phyloP scores from a whole-genome alignment of 2,329 filamentous ascomycete genomes.

The Colletotrichum musicola region DNA sequence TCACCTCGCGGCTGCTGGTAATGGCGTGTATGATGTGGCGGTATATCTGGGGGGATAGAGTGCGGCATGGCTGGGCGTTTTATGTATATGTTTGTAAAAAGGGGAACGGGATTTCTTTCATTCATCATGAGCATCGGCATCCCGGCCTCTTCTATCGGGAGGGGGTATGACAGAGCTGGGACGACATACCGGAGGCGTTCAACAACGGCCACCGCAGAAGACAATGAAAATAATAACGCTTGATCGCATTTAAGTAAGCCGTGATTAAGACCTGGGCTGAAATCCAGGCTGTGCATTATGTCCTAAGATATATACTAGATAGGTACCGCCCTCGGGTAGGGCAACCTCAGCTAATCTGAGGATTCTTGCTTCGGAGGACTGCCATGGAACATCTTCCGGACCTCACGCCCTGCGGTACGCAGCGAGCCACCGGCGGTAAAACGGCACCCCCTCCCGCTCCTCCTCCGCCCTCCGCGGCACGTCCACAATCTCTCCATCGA shows the following conservation, averaged over 20 bases:
- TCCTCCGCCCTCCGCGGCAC: constrained; percentile 14
- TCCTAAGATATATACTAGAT: too few relatives aligned
- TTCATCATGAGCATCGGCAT: constrained; percentile 36
- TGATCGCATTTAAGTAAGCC: neutral
- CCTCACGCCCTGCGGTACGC: neutral
- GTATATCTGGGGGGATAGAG: neutral
- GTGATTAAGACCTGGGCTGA: too few relatives aligned
- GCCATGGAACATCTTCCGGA: too few relatives aligned
- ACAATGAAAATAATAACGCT: constrained; percentile 7
- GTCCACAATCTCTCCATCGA: constrained; percentile 46
- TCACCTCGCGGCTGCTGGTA: too few relatives aligned
- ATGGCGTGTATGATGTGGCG: constrained; percentile 18
- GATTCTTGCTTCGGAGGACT: too few relatives aligned
- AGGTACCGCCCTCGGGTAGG: too few relatives aligned
- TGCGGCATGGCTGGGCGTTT: constrained; percentile 27
- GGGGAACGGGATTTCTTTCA: constrained; percentile 19
- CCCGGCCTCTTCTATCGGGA: neutral
- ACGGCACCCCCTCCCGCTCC: neutral
- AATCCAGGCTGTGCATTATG: too few relatives aligned
- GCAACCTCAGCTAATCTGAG: too few relatives aligned
- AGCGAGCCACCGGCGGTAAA: neutral
- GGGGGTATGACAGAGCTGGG: neutral
- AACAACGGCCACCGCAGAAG: constrained; percentile 23
- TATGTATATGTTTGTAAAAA: neutral
- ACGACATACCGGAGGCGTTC: constrained; percentile 25